Conservation (phyloP, 225 moss, liverwort and hornwort genomes). For the Sphagnum contortum region DNA sequence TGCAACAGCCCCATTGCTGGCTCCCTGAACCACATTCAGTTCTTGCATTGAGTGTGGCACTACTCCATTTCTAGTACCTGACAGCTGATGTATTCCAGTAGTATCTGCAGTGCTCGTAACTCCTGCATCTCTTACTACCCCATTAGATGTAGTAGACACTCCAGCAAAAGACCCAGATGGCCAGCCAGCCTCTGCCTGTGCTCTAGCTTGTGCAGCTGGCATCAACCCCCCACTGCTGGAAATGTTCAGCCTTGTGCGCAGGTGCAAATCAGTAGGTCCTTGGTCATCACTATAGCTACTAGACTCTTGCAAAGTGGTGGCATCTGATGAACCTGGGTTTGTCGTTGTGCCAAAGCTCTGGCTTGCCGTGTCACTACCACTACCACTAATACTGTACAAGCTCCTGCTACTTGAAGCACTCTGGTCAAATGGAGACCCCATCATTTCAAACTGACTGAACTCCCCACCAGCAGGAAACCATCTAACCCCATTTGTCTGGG, state of each 20-base stretch:
- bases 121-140: constrained; percentile 22
- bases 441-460: no score
- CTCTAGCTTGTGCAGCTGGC: constrained; percentile 11
- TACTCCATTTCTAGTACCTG: constrained; percentile 11
- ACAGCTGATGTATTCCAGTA: constrained; percentile 13
- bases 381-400: constrained; percentile 38
- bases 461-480: not conserved
- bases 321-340: constrained; percentile 20
- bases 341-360: constrained; percentile 20
- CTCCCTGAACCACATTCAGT: constrained; percentile 4
- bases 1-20: constrained; percentile 9
- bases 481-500: constrained; percentile 10
- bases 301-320: constrained; percentile 14
- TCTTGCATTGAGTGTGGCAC: constrained; percentile 9
- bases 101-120: constrained; percentile 6
- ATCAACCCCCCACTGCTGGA: constrained; percentile 9
- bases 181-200: constrained; percentile 19
- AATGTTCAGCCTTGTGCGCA: constrained; percentile 14
- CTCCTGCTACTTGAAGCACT: constrained; percentile 27
- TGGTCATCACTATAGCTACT: constrained; percentile 15
- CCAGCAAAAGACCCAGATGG: constrained; percentile 15
- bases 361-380: constrained; percentile 32
- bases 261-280: constrained; percentile 26
- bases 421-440: not conserved
- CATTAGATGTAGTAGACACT: constrained; percentile 35